phyloP scores from a whole-genome alignment of 768 basidiomycete species.

The Cyclocybe cylindracea region DNA sequence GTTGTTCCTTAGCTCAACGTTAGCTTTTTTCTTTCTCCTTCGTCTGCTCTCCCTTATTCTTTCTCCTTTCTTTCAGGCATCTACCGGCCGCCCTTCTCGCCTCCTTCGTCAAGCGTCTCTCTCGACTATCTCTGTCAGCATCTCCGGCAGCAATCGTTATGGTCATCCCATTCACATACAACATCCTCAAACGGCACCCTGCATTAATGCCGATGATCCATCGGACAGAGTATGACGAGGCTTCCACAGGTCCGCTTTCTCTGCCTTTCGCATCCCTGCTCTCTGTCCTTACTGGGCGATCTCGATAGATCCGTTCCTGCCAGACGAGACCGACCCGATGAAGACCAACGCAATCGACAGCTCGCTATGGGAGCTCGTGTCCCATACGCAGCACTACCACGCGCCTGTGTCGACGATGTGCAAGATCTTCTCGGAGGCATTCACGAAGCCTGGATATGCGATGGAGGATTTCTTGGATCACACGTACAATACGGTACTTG shows the following conservation, averaged over 20 bases:
- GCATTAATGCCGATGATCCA: slow-evolving; percentile 94
- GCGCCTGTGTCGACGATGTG: slow-evolving; percentile 83
- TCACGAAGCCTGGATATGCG: slow-evolving; percentile 89
- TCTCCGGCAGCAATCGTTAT: slow-evolving; percentile 91
- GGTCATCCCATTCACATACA: slow-evolving; percentile 92
- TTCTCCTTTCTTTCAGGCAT: slow-evolving; percentile 46
- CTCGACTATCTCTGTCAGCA: slow-evolving; percentile 79
- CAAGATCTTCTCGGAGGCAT: slow-evolving; percentile 85
- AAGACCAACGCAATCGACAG: slow-evolving; percentile 80
- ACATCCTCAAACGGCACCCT: slow-evolving; percentile 89
- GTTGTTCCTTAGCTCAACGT: slow-evolving; percentile 92
- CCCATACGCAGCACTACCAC: slow-evolving; percentile 83
- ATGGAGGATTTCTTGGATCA: slow-evolving; percentile 98
- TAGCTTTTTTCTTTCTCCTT: slow-evolving; percentile 28
- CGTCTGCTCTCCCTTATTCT: background rate
- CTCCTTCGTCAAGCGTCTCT: slow-evolving; percentile 90
- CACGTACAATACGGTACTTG: slow-evolving; percentile 73
- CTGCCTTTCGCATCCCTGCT: background rate
- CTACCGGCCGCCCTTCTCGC: slow-evolving; percentile 90
- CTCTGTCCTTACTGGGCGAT: background rate
- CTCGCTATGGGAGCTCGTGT: slow-evolving; percentile 89
- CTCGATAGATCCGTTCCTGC: slow-evolving; percentile 63
- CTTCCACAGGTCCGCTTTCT: slow-evolving; percentile 31
- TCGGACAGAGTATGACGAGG: slow-evolving; percentile 42
- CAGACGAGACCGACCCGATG: slow-evolving; percentile 69